Base-by-base conservation (phyloP, 768 basidiomycete genomes). In the Clitopilus hobsonii region DNA sequence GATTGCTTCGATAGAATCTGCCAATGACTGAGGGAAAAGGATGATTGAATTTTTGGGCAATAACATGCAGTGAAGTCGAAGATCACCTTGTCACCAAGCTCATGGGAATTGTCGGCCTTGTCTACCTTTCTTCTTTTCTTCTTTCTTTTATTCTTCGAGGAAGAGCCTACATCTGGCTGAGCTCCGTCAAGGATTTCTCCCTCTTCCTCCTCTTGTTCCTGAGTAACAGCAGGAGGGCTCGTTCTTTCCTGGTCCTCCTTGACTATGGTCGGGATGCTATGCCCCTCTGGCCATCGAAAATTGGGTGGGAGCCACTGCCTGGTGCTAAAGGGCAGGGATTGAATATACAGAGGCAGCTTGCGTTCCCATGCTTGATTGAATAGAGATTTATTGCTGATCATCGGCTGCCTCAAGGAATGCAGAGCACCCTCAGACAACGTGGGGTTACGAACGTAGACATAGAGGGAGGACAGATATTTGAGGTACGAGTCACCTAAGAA, bases 1-100 rank as follows among this genome's bases (percentile, higher is more conserved):
- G 56, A 94, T 83, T 3, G 92, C 89, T 69, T 94, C 92, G 7
- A 83, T 81, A 38, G 92, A 88, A 69, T 94, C 92, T 49, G 92
- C 91, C 25, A 92, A 75, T 20, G 84, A 82, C 91, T 93, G 53
- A 18, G 20, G 24, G 52, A 29, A n/a, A n/a, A n/a, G n/a, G n/a
- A n/a, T n/a, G n/a, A n/a, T n/a, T n/a, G n/a, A n/a, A n/a, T n/a
- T n/a, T n/a, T n/a, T n/a, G n/a, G n/a, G n/a, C n/a, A n/a, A n/a
- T n/a, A n/a, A n/a, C n/a, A n/a, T n/a, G n/a, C n/a, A 51, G 29
- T 38, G 18, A 14, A 56, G 20, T n/a, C 27, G 30, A 25, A 25
- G 38, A 24, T 30, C 58, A 88, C 91, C 83, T 93, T 93, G 71
- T 92, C 89, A 45, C 88, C 90, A 3, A 92, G 67, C 78, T 80